phyloP scores from a whole-genome alignment of 2,329 filamentous ascomycete species.

The Claviceps sp. region DNA sequence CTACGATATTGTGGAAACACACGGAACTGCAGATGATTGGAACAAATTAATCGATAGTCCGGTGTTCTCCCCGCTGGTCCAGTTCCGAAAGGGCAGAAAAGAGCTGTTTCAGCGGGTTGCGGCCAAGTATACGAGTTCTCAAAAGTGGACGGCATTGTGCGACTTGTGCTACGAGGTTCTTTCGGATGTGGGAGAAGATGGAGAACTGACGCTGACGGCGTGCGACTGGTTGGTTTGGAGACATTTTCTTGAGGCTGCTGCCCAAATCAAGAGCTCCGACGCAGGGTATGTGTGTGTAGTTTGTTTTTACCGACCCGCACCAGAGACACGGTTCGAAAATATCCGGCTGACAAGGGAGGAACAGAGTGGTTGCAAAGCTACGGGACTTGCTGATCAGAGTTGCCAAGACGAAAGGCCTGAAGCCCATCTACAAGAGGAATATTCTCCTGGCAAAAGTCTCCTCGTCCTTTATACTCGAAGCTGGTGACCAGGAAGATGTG shows the following conservation, averaged over 20 bases:
- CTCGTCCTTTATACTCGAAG: conserved; percentile 21
- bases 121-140: conserved; percentile 21
- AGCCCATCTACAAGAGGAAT: conserved; percentile 27
- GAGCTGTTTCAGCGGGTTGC: conserved; percentile 31
- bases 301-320: background rate
- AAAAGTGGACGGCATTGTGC: conserved; percentile 30
- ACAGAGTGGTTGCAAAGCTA: conserved; percentile 15
- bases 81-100: conserved; percentile 33
- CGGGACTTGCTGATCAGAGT: conserved; percentile 18
- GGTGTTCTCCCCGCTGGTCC: conserved; percentile 26
- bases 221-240: conserved; percentile 31
- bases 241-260: conserved; percentile 25
- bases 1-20: conserved; percentile 31
- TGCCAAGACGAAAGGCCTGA: conserved; percentile 15
- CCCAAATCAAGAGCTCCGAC: conserved; percentile 17
- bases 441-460: conserved; percentile 25
- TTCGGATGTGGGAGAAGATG: conserved; percentile 22
- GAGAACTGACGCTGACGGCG: conserved; percentile 26
- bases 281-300: conserved; percentile 18
- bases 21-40: conserved; percentile 29
- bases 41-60: conserved; percentile 25
- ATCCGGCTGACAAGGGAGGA: conserved; percentile 5
- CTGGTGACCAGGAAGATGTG: conserved; percentile 17
- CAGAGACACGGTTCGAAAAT: background rate
- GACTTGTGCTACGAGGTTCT: conserved; percentile 31